A percentile compares a stretch with the other conserved stretches of the same genome.
These are phyloP conservation scores for Fraxinus baroniana DNA, from an alignment of 305 asterid species.

Conservation along the genomic window DNA sequence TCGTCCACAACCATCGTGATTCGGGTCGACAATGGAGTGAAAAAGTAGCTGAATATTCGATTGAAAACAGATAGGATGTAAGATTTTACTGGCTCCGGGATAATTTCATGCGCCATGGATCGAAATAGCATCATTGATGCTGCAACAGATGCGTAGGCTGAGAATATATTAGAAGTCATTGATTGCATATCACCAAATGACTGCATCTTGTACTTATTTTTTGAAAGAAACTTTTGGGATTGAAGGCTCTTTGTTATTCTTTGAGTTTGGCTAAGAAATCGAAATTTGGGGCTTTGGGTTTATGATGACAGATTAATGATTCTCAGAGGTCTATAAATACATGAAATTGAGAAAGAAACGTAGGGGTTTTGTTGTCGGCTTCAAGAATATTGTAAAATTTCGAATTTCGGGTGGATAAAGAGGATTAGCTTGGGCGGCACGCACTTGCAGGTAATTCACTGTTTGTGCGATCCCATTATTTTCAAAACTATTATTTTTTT, in stretches of 20 bases:
- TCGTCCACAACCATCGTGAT: constrained; percentile 64
- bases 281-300: neutral
- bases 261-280: neutral
- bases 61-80: constrained; percentile 32
- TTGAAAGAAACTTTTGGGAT: neutral
- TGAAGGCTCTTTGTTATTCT: neutral
- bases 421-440: neutral
- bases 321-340: neutral
- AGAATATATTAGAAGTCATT: constrained; percentile 47
- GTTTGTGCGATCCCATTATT: too few relatives aligned
- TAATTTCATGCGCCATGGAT: constrained; percentile 48
- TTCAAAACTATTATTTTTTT: too few relatives aligned
- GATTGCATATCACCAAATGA: constrained; percentile 50
- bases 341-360: neutral
- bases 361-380: neutral
- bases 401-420: too few relatives aligned
- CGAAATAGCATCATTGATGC: constrained; percentile 65
- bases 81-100: constrained; percentile 44
- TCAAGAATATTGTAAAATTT: neutral
- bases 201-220: constrained; percentile 22
- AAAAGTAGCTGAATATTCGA: constrained; percentile 37
- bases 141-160: constrained; percentile 70
- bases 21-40: constrained; percentile 28
- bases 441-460: neutral
- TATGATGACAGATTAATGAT: neutral